Evolutionary conservation across 495 filamentous ascomycete species (phyloP), one percentile per base, ranked within the genome.

Genomic region (Aspergillus taichungensis): DNA sequence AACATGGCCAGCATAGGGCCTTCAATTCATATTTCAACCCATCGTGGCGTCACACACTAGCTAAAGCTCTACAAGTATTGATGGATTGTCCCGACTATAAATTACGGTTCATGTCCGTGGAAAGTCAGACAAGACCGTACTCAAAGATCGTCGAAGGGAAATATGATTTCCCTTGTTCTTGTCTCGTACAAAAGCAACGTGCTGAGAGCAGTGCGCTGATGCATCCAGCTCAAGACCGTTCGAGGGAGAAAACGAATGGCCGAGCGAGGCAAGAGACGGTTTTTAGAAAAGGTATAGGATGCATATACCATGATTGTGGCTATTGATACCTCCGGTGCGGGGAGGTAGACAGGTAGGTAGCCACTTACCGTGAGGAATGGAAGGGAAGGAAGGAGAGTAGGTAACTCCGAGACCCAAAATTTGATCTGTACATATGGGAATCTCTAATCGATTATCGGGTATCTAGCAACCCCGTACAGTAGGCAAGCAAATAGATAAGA

Each of bases 201-300:
- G 28, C 34, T 51, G 42, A 48, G 47, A 44, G 34, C 50, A 46
- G 18, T 24, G 18, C 18, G 18, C 18, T 44, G 49, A 43, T 61
- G 72, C 57, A 77, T 77, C 73, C 73, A 75, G 73, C 73, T 77
- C 73, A 72, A 77, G 68, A 76, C 70, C 66, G 67, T 56, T 60
- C 64, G 62, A 74, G 54, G 41, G 53, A 24, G 18, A 4, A 60
- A 48, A 46, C 68, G 58, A 58, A 62, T 60, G 62, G 71, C 61
- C 71, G 73, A 77, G 73, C 73, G 67, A 76, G 73, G 73, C 65
- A 71, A 69, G 70, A 74, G 73, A 77, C 73, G 53, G 18, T 24
- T 24, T 24, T 24, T 24, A 24, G 18, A 4, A 24, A 24, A 2
- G 18, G 18, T 24, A 24, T 24, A 24, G 1, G n/a, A n/a, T n/a